Evolutionary conservation across 2,329 filamentous ascomycete species (phyloP).

Genomic region (Lachnellula hyalina): DNA sequence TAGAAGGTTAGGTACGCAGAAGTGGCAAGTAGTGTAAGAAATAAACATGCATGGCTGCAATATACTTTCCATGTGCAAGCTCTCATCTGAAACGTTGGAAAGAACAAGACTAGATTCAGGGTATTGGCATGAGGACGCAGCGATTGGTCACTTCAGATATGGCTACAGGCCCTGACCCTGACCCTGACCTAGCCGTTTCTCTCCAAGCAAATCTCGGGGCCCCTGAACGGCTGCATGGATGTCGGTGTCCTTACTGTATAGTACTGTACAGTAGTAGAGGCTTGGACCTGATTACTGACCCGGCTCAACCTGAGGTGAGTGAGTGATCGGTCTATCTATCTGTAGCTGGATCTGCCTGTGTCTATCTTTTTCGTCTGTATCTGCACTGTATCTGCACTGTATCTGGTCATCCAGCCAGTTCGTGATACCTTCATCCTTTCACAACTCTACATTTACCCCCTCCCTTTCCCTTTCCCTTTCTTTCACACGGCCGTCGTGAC

Average conservation of each 20-base stretch:
- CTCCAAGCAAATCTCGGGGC: background rate
- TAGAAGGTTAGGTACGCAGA: no score
- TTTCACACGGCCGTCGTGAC: background rate
- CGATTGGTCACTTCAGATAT: background rate
- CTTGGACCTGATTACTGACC: no score
- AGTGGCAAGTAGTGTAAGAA: no score
- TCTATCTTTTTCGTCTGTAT: no score
- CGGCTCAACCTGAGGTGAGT: no score
- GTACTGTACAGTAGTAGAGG: no score
- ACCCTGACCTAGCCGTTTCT: background rate
- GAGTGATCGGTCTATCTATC: no score
- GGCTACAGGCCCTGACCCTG: background rate
- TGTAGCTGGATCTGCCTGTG: no score
- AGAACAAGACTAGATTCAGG: background rate
- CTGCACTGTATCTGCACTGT: no score
- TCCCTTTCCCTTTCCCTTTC: background rate
- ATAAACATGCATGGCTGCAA: no score
- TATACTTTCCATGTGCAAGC: no score
- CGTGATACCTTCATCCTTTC: constrained; percentile 2
- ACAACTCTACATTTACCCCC: background rate
- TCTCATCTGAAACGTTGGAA: background rate
- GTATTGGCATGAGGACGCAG: background rate
- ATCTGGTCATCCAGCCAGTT: background rate
- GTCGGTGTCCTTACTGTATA: no score
- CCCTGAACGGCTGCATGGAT: background rate